Base-by-base conservation (phyloP, 768 basidiomycete species). In the Boletus barrowsii region DNA sequence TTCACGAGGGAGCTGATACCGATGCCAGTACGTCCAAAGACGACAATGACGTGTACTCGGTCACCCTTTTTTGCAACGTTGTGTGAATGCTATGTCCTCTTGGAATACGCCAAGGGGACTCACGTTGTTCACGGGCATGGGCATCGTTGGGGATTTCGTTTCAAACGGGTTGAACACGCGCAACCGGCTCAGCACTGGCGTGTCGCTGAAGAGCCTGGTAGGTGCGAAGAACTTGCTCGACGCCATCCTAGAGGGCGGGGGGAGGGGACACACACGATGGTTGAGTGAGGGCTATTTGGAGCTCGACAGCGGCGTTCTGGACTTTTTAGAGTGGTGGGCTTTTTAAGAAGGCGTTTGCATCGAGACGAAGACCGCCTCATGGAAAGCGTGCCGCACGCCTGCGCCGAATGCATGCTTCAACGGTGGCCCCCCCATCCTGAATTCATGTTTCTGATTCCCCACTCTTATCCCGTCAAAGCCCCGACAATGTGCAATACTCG, bases 21-120 rank as follows among this genome's bases (percentile, higher is more conserved):
- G 59, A 69, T 65, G 17, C 70, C 70, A 3, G 70, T 70, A 13
- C 70, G 68, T 54, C 68, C 68, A 50, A 71, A 69, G 56, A 69
- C 55, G 51, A 69, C 70, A 6, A 69, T 18, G 45, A 68, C 67
- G 47, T 69, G 67, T 37, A 68, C 67, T 3, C 66, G 57, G 64
- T 67, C 66, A 10, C 65, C 67, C 68, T 68, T 51, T 52, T 37
- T 54, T 4, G 22, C 30, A 22, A 35, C 4, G 15, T 33, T n/a
- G 43, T 42, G 18, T 51, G 42, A 55, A 44, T 22, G 49, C 51
- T 35, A 9, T 10, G 17, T 30, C 24, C 29, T 29, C 8, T n/a
- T 33, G n/a, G 30, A 36, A 32, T 30, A 49, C 17, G 10, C 36
- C 13, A 0, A 32, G 26, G 32, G 5, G n/a, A 55, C 67, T 61